Evolutionary conservation across 2,329 filamentous ascomycete genomes (phyloP), one percentile per base, ranked within the genome.

Genomic region (Dactylellina leptospora): DNA sequence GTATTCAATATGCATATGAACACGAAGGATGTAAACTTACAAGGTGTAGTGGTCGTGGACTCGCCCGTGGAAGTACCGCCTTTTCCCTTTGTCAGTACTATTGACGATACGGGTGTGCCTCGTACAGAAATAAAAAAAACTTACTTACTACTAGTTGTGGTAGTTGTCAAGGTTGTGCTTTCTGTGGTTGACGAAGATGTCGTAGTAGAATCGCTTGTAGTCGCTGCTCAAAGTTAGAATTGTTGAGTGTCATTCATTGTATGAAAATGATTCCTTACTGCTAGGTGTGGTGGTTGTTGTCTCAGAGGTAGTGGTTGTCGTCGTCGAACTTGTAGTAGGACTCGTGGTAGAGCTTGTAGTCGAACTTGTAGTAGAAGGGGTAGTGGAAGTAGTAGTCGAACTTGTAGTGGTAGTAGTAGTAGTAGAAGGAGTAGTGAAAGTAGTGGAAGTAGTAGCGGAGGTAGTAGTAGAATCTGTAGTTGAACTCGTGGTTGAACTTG

Each of bases 251-350:
- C n/a, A n/a, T n/a, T n/a, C n/a, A n/a, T n/a, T n/a, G n/a, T n/a
- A n/a, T n/a, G n/a, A n/a, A n/a, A n/a, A n/a, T n/a, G n/a, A n/a
- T n/a, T n/a, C n/a, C n/a, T n/a, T 56, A 1, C 36, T 18, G 2
- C 36, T 58, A 16, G 55, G 47, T n/a, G 55, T 27, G 23, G 55
- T 28, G 18, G 55, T 38, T 2, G 55, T 60, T 9, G 55, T 16
- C 44, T 36, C 42, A 9, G 56, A 36, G 16, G 8, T 51, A 25
- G 47, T 51, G 1, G 30, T 61, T 3, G 58, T 61, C 13, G 56
- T 50, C 11, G 27, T 59, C 16, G 38, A 28, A 25, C 38, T 33
- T 3, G 20, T 42, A 11, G 42, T 47, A n/a, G n/a, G n/a, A n/a
- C n/a, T n/a, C n/a, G n/a, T n/a, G 9, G 36, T 60, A 36, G 44